Evolutionary conservation across 139 green algal genomes (phyloP).

Genomic region (Spirogloea muscicola): DNA sequence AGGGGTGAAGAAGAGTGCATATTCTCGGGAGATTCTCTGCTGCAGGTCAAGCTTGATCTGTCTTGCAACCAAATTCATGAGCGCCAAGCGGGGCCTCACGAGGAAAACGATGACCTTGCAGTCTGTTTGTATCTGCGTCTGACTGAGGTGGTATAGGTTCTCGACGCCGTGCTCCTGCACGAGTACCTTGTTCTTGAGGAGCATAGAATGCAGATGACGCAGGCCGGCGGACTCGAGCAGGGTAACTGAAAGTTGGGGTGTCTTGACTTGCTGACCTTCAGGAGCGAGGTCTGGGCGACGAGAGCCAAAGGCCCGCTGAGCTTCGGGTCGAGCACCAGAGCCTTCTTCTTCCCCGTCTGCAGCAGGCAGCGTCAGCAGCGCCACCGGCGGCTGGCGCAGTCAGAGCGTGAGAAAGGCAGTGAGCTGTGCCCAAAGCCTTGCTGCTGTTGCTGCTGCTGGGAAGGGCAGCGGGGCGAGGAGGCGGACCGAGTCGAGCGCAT

Average conservation of each 20-base stretch:
- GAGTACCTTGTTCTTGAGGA: background rate
- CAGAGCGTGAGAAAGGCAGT: too few relatives aligned
- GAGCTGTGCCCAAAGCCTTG: too few relatives aligned
- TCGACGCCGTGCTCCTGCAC: slow-evolving; percentile 74
- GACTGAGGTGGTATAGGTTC: slow-evolving; percentile 43
- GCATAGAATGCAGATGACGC: background rate
- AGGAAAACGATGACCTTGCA: slow-evolving; percentile 32
- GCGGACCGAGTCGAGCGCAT: slow-evolving; percentile 3
- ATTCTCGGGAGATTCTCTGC: slow-evolving; percentile 29
- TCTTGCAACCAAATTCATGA: slow-evolving; percentile 22
- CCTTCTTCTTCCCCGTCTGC: slow-evolving; percentile 59
- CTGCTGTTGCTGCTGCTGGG: too few relatives aligned
- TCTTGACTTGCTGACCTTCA: slow-evolving; percentile 57
- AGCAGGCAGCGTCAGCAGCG: too few relatives aligned
- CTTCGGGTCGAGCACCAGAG: slow-evolving; percentile 73
- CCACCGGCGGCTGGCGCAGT: too few relatives aligned
- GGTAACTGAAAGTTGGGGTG: too few relatives aligned
- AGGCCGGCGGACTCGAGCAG: too few relatives aligned
- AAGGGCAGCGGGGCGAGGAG: background rate
- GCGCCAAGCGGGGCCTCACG: slow-evolving; percentile 12
- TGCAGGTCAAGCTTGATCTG: slow-evolving; percentile 23
- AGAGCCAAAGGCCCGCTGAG: slow-evolving; percentile 70
- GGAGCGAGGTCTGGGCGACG: slow-evolving; percentile 66
- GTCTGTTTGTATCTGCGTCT: slow-evolving; percentile 18
- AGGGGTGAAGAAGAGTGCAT: slow-evolving; percentile 68